Conservation (phyloP, 352 stramenopile species). For the Globisporangium nagaii region DNA sequence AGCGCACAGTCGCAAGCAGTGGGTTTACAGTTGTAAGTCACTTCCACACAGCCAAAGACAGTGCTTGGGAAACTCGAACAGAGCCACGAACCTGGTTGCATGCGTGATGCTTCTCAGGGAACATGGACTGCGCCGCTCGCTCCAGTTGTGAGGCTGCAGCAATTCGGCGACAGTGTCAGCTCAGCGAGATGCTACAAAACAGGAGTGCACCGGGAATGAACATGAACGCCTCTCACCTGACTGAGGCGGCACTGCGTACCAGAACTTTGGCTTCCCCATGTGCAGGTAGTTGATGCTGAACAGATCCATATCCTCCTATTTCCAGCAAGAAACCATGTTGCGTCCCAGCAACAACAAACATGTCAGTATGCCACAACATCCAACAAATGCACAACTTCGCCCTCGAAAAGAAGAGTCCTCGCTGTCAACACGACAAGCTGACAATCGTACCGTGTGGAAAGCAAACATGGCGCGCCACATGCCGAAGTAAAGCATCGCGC, state of each 20-base stretch:
- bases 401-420: no score
- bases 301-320: slow-evolving; percentile 91
- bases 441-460: slow-evolving; percentile 86
- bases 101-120: slow-evolving; percentile 78
- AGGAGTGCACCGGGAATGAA: neutral
- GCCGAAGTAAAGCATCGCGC: slow-evolving; percentile 92
- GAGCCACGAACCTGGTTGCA: slow-evolving; percentile 56
- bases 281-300: slow-evolving; percentile 95
- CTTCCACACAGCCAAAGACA: neutral
- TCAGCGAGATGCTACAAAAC: neutral
- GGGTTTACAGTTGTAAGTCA: no score
- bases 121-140: slow-evolving; percentile 76
- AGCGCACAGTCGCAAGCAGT: neutral
- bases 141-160: slow-evolving; percentile 73
- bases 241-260: slow-evolving; percentile 86
- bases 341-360: no score
- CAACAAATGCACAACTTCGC: no score
- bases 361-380: neutral
- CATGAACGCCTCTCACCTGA: slow-evolving; percentile 28
- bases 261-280: slow-evolving; percentile 90
- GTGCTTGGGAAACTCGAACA: no score
- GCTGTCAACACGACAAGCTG: no score
- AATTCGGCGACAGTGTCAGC: no score
- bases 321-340: no score
- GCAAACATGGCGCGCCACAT: slow-evolving; percentile 94